Base-by-base conservation (phyloP, 2,329 filamentous ascomycete species). In the Ophiocordyceps sinensis region DNA sequence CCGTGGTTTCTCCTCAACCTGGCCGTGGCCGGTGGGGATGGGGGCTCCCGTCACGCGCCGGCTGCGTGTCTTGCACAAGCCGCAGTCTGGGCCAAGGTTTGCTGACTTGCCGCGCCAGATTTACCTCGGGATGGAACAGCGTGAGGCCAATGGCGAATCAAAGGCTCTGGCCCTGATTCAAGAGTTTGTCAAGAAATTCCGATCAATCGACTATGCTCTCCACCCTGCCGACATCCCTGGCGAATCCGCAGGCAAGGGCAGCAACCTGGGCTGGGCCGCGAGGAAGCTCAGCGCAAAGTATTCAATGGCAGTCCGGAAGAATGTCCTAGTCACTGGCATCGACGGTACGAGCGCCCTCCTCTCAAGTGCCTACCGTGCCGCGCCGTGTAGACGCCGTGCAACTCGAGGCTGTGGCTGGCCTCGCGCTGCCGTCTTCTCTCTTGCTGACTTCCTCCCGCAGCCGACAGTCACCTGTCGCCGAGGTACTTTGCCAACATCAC, bases 161-260 rank as follows among this genome's bases (percentile, higher is more conserved):
- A 85, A 84, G 58, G 80, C 80, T 11, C 63, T 69, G 44, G 65
- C 64, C 9, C 64, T 85, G 14, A 68, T 78, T n/a, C 67, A 73
- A 37, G 70, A 73, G 44, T 84, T 82, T 49, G 61, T 70, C 47
- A 74, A 74, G 51, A 75, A 70, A 43, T 85, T 85, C 54, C 73
- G 75, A 35, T 71, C 70, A 44, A 78, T 85, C 50, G 73, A 76
- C 50, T 78, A 74, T 53, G 83, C 79, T 3, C 59, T 82, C 12
- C 81, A 85, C 51, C 80, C 81, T 1, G 60, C 67, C 19, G 75
- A 75, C 41, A 73, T 85, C 40, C 70, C 73, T 4, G 75, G 77
- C 12, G 81, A 85, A 54, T 73, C 79, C 39, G 77, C 79, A 41
- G 81, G 81, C 43, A 85, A 85, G 54, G 81, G 81, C 47, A 85